Percentiles rank a stretch among this genome's conserved stretches.
phyloP scores from a whole-genome alignment of 257 asterid genomes.

The Anisodus tanguticus region DNA sequence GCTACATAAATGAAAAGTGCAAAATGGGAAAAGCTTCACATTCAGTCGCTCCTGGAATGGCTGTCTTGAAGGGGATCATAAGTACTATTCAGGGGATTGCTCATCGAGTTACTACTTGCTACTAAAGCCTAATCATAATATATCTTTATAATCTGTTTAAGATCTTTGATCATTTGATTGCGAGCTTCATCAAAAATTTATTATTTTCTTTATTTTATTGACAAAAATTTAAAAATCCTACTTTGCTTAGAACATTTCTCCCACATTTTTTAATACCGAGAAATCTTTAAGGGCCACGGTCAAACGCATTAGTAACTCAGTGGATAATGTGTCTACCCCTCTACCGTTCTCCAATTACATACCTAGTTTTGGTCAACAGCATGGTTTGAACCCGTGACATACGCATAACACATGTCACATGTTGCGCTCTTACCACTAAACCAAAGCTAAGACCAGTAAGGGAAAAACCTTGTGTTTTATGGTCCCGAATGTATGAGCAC shows the following conservation, averaged over 20 bases:
- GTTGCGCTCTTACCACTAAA: not conserved
- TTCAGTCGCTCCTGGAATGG: not conserved
- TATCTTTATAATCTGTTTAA: not conserved
- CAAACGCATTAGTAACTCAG: not conserved
- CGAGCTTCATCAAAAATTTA: not conserved
- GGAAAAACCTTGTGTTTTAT: not conserved
- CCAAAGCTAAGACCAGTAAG: not conserved
- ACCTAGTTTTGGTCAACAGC: not conserved
- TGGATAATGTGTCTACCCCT: not conserved
- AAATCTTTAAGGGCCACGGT: not conserved
- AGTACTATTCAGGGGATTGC: conserved; percentile 6
- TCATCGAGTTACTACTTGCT: not conserved
- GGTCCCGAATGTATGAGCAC: conserved; percentile 1
- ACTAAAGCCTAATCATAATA: not conserved
- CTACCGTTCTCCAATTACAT: not conserved
- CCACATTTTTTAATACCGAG: not conserved
- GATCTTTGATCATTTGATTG: not conserved
- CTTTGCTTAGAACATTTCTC: not conserved
- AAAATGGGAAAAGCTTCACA: not conserved
- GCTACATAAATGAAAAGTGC: conserved; percentile 19
- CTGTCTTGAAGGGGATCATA: not conserved
- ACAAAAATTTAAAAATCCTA: not conserved
- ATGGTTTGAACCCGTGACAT: not conserved
- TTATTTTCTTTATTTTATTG: not conserved
- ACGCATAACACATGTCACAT: not conserved